Base-by-base conservation (phyloP, 495 filamentous ascomycete species). In the Tuber aestivum region DNA sequence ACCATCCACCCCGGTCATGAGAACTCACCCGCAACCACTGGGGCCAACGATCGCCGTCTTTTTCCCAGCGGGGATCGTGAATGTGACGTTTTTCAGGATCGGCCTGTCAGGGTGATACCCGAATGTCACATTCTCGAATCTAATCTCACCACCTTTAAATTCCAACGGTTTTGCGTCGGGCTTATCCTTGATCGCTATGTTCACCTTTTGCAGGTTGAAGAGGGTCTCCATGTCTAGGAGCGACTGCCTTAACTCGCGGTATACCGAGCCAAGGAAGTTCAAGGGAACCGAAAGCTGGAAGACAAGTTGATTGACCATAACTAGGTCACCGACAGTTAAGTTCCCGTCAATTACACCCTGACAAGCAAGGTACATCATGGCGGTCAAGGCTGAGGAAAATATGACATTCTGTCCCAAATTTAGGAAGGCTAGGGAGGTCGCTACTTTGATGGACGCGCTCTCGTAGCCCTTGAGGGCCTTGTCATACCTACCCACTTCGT, bases 381-480 rank as follows among this genome's bases (percentile, higher is more conserved):
- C 90, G 5, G 95, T 97, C 75, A 99, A 87, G 8, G 95, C 95
- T 72, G 90, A 91, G 16, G 95, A 97, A 86, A 99, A 99, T 79
- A 99, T 97, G 85, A 99, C 89, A 83, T 93, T 97, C 82, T 99
- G 95, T n/a, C 96, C 96, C n/a, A 89, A 91, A 86, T 99, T 99
- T 78, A 99, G 90, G 73, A 97, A 90, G 16, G 95, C 91, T 44
- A 99, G 86, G 1, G 94, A 97, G 0, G 96, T 98, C 3, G 93
- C 94, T 70, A 98, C 92, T 83, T 97, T 97, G 86, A 98, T 98
- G 27, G 93, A 97, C 44, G 93, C 92, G 83, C 92, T 92, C 83
- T 99, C 94, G 84, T 99, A 98, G 37, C 89, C 86, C 78, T 91
- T 88, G 56, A 99, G 87, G 0, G 95, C 93, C 78, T 91, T 89